Evolutionary conservation across 140 eudicot genomes (phyloP).

Genomic region (Cichorium intybus): DNA sequence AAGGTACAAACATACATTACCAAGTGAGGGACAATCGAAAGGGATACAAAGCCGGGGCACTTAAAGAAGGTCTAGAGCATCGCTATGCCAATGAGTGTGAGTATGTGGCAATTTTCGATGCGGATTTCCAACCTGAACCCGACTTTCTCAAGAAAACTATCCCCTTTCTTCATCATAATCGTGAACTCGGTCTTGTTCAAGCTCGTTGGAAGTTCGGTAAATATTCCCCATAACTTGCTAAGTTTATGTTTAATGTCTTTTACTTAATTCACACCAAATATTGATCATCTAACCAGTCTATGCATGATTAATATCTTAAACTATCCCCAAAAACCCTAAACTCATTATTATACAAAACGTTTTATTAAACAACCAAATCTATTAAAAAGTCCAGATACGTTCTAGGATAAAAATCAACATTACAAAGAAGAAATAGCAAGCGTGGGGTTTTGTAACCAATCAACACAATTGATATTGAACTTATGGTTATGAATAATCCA

Average conservation of each 20-base stretch:
- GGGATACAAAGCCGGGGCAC: constrained; percentile 78
- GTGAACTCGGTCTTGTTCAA: background rate
- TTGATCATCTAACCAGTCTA: background rate
- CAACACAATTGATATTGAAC: no score
- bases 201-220: background rate
- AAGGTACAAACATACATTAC: constrained; percentile 63
- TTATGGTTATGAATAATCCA: no score
- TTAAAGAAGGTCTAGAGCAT: constrained; percentile 60
- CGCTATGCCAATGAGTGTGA: constrained; percentile 6
- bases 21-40: constrained; percentile 57
- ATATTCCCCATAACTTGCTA: background rate
- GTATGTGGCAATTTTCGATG: background rate
- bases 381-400: no score
- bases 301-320: no score
- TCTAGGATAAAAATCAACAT: no score
- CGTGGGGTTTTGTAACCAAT: no score
- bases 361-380: no score
- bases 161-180: background rate
- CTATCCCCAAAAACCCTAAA: no score
- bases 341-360: no score
- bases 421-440: no score
- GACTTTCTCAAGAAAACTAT: background rate
- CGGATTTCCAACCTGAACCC: background rate
- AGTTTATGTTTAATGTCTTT: background rate
- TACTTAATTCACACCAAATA: background rate